These are phyloP conservation scores for Fraxinus baroniana DNA, from an alignment of 305 asterid species.

Conservation along the genomic window DNA sequence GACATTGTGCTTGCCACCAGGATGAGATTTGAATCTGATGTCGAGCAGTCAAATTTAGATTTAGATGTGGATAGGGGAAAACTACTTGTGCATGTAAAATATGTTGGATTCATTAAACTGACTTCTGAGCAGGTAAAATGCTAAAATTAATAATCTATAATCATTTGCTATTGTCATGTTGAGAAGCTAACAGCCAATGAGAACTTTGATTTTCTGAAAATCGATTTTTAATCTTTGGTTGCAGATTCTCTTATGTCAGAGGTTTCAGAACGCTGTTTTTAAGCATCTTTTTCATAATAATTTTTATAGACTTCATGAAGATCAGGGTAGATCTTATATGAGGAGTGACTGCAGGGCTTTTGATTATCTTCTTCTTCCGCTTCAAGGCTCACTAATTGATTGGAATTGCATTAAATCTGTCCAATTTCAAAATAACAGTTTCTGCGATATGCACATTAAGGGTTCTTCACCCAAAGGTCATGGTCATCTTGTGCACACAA, in stretches of 20 bases:
- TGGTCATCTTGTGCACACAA: conserved; percentile 38
- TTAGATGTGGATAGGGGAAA: conserved; percentile 55
- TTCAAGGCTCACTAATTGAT: conserved; percentile 34
- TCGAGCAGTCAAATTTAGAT: conserved; percentile 35
- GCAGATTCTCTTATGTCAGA: conserved; percentile 56
- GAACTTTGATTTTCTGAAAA: conserved; percentile 7
- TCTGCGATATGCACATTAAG: conserved; percentile 20
- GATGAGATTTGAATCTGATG: conserved; percentile 42
- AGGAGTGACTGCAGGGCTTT: conserved; percentile 26
- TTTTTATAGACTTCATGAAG: conserved; percentile 35
- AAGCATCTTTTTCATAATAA: conserved; percentile 51
- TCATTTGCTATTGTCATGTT: background rate
- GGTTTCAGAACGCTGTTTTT: conserved; percentile 57
- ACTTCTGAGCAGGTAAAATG: conserved; percentile 45
- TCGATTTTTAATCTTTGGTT: conserved; percentile 14
- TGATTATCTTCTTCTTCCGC: conserved; percentile 72
- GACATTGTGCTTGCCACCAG: conserved; percentile 53
- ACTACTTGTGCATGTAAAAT: conserved; percentile 31
- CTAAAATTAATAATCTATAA: background rate
- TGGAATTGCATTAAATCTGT: conserved; percentile 53
- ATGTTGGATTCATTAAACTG: conserved; percentile 34
- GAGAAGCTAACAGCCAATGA: background rate
- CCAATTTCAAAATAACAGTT: conserved; percentile 15
- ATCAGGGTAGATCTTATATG: conserved; percentile 16
- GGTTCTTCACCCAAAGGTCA: conserved; percentile 23